A percentile compares a stretch with the other conserved stretches of the same genome.
Conservation (phyloP, 164 flowering plant species). For the Chloranthus sessilifolius region DNA sequence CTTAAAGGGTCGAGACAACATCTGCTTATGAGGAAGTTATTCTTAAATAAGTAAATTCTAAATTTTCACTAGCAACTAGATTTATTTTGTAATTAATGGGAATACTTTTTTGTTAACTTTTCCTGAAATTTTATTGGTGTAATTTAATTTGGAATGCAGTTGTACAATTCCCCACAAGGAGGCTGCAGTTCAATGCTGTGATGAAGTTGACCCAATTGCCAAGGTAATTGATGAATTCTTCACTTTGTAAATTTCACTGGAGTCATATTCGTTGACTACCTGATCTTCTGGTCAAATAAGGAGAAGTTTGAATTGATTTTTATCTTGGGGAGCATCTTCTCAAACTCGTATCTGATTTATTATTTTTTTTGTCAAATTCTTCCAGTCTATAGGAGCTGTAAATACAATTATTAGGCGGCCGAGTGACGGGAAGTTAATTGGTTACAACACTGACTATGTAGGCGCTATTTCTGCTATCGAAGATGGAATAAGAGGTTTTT, state of each 20-base stretch:
- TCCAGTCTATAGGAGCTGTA: slow-evolving; percentile 89
- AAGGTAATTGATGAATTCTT: slow-evolving; percentile 43
- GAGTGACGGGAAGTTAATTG: slow-evolving; percentile 72
- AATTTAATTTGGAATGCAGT: no score
- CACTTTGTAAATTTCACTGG: no score
- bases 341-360: slow-evolving; percentile 1
- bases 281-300: not conserved
- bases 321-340: no score
- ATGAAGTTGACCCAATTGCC: slow-evolving; percentile 87
- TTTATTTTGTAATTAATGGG: no score
- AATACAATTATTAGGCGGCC: slow-evolving; percentile 67
- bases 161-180: slow-evolving; percentile 96
- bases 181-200: slow-evolving; percentile 69
- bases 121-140: no score
- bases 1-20: no score
- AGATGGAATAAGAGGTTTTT: slow-evolving; percentile 72
- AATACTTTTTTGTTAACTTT: no score
- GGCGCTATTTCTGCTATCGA: slow-evolving; percentile 93
- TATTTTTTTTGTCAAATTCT: slow-evolving; percentile 4
- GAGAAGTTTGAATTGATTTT: not conserved
- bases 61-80: no score
- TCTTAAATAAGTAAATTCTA: no score
- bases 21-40: no score
- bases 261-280: no score
- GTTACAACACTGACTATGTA: slow-evolving; percentile 79